Conservation (phyloP, 169 alveolate genomes). For the Eimeria falciformis region DNA sequence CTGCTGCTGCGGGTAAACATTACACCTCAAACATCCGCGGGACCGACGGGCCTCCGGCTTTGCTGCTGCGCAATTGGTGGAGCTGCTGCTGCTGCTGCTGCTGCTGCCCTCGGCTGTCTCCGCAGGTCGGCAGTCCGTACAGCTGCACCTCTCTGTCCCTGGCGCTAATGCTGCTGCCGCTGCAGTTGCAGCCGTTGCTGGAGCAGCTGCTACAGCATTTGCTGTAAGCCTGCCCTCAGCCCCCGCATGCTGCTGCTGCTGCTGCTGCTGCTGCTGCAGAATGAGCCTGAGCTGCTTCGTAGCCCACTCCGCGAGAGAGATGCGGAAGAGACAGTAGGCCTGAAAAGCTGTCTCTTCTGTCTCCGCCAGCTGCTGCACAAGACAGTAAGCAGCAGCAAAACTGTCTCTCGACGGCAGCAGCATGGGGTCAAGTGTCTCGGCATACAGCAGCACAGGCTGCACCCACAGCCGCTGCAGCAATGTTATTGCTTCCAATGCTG, state of each 20-base stretch:
- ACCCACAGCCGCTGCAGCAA: conserved; percentile 66
- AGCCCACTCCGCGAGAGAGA: conserved; percentile 61
- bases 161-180: not conserved
- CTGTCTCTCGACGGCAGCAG: conserved; percentile 56
- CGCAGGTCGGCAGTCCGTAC: not conserved
- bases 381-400: conserved; percentile 46
- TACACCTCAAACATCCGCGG: conserved; percentile 18
- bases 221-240: conserved; percentile 9
- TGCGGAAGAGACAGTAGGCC: conserved; percentile 57
- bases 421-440: conserved; percentile 28
- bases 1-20: not conserved
- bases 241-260: conserved; percentile 15
- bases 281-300: conserved; percentile 41
- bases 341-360: conserved; percentile 66
- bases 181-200: not conserved
- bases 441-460: conserved; percentile 56
- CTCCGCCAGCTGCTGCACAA: conserved; percentile 50
- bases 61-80: not conserved
- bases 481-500: conserved; percentile 26
- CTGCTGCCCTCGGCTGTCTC: not conserved
- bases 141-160: not conserved
- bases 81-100: not conserved
- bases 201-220: not conserved
- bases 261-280: conserved; percentile 55
- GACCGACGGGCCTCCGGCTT: not conserved